Conservation (phyloP, 371 early-diverging fungal species). For the Blyttiomyces sp. region DNA sequence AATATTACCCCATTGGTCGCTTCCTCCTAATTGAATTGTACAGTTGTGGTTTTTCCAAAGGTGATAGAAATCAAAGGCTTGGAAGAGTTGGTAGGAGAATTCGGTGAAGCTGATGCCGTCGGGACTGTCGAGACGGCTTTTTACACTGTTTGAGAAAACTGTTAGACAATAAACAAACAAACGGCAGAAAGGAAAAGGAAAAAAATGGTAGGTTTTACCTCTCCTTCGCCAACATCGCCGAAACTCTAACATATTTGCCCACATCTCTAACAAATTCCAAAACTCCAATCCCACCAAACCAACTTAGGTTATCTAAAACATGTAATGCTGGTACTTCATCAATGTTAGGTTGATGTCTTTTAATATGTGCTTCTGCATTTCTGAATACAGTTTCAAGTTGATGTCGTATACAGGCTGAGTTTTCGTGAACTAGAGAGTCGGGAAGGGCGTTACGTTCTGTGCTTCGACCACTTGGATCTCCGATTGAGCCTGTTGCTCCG, state of each 20-base stretch:
- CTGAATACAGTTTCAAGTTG: constrained; percentile 73
- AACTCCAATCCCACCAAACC: constrained; percentile 76
- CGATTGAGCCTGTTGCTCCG: constrained; percentile 92
- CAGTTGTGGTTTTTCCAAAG: constrained; percentile 66
- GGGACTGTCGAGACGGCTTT: constrained; percentile 64
- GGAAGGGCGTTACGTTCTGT: constrained; percentile 74
- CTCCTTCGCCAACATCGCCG: constrained; percentile 83
- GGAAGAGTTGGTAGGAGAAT: constrained; percentile 92
- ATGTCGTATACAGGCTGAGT: constrained; percentile 61
- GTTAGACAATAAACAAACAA: not conserved
- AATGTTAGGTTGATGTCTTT: constrained; percentile 10
- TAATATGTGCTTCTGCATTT: constrained; percentile 60
- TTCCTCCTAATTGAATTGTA: constrained; percentile 86
- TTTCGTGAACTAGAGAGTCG: constrained; percentile 44
- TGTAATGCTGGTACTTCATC: constrained; percentile 29
- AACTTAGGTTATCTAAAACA: constrained; percentile 80
- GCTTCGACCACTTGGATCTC: constrained; percentile 86
- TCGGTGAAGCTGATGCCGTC: constrained; percentile 94
- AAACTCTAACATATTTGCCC: constrained; percentile 78
- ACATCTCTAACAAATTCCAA: constrained; percentile 75
- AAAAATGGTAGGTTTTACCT: constrained; percentile 46
- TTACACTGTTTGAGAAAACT: constrained; percentile 24
- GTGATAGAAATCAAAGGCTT: constrained; percentile 92
- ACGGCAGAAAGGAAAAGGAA: not conserved
- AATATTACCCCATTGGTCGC: constrained; percentile 98